Evolutionary conservation across 495 filamentous ascomycete genomes (phyloP).

Genomic region (Aspergillus campestris): DNA sequence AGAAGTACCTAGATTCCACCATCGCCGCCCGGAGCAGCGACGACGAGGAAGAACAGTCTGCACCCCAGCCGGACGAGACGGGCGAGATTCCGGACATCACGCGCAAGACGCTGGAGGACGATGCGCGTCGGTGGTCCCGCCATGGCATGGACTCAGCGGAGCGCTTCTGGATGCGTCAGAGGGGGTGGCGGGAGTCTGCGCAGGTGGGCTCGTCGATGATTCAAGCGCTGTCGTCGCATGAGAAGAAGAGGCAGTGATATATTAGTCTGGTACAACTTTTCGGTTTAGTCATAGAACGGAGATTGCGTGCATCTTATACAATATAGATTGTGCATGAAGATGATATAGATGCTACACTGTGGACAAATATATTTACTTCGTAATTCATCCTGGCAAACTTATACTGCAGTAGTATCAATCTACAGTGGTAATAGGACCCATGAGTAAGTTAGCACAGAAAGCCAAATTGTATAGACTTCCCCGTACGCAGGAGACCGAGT

Average conservation of each 20-base stretch:
- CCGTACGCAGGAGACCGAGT: no score
- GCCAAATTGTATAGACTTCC: no score
- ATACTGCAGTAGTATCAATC: no score
- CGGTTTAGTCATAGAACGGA: no score
- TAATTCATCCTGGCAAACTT: no score
- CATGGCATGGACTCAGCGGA: constrained; percentile 48
- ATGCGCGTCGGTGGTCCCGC: constrained; percentile 51
- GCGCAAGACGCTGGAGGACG: constrained; percentile 49
- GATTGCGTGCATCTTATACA: background rate
- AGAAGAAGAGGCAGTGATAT: constrained; percentile 51
- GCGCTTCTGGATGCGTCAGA: constrained; percentile 62
- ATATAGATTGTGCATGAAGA: background rate
- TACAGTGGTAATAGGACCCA: no score
- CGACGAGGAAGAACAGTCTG: background rate
- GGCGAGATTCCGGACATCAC: constrained; percentile 25
- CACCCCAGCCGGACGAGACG: constrained; percentile 1
- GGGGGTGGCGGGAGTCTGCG: constrained; percentile 51
- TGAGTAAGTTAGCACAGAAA: no score
- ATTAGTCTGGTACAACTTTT: background rate
- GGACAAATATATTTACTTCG: no score
- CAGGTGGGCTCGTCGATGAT: constrained; percentile 50
- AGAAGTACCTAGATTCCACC: constrained; percentile 54
- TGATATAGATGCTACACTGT: no score
- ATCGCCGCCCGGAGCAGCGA: constrained; percentile 25
- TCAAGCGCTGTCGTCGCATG: constrained; percentile 33